phyloP scores from a whole-genome alignment of 176 grass and related monocot genomes.

The Lolium perenne region DNA sequence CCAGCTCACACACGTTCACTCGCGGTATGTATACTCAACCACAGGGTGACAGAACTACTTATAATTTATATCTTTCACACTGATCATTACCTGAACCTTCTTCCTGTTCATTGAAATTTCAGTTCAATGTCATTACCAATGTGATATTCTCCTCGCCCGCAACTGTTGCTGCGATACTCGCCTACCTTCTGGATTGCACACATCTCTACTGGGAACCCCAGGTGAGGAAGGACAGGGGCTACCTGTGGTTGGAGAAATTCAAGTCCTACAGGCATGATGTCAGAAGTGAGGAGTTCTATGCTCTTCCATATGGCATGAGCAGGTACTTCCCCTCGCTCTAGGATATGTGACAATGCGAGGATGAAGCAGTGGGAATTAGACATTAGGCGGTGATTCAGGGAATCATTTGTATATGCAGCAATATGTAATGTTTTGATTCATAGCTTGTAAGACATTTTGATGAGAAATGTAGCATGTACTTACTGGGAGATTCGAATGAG shows the following conservation, averaged over 20 bases:
- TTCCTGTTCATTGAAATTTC: conserved; percentile 29
- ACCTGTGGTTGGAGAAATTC: conserved; percentile 87
- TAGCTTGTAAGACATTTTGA: conserved; percentile 31
- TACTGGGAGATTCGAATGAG: conserved; percentile 4
- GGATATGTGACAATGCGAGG: background rate
- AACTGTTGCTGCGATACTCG: conserved; percentile 83
- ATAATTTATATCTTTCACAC: conserved; percentile 7
- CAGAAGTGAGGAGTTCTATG: conserved; percentile 89
- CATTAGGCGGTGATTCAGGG: conserved; percentile 3
- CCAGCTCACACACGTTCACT: conserved; percentile 69
- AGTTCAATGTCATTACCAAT: conserved; percentile 94
- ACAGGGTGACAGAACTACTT: background rate
- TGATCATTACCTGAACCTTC: conserved; percentile 32
- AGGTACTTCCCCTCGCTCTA: conserved; percentile 92
- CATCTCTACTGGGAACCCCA: conserved; percentile 60
- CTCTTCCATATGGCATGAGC: conserved; percentile 81
- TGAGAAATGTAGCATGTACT: conserved; percentile 5
- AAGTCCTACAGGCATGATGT: conserved; percentile 61
- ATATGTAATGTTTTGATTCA: conserved; percentile 29
- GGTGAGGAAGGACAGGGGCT: conserved; percentile 74
- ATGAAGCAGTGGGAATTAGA: conserved; percentile 17
- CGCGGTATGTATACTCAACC: conserved; percentile 47
- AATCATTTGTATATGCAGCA: background rate
- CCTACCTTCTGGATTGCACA: conserved; percentile 77
- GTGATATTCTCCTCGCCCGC: conserved; percentile 91